A percentile compares a stretch with the other conserved stretches of the same genome.
phyloP scores from a whole-genome alignment of 768 basidiomycete genomes.

The Calocybe cyanea region DNA sequence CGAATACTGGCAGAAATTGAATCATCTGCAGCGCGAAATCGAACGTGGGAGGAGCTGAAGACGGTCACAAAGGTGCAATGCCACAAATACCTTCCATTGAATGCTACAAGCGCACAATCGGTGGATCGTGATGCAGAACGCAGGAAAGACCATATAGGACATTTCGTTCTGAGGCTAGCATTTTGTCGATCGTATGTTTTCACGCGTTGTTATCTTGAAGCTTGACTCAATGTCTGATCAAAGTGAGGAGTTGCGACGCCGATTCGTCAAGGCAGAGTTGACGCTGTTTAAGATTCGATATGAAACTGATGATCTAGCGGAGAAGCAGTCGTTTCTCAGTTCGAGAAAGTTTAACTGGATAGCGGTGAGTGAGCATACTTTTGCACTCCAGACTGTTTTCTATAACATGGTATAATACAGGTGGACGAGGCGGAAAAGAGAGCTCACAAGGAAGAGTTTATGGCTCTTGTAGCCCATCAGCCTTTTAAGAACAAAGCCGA shows the following conservation, averaged over 20 bases:
- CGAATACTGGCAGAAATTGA: conserved; percentile 90
- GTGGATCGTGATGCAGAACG: conserved; percentile 59
- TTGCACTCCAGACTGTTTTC: background rate
- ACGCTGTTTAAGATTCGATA: conserved; percentile 82
- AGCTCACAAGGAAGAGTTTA: conserved; percentile 43
- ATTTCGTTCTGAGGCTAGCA: conserved; percentile 90
- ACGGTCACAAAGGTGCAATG: conserved; percentile 58
- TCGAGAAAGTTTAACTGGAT: conserved; percentile 65
- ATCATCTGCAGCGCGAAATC: conserved; percentile 79
- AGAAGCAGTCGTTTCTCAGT: conserved; percentile 63
- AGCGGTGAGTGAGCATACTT: conserved; percentile 35
- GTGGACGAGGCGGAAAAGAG: conserved; percentile 58
- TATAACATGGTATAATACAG: conserved; percentile 18
- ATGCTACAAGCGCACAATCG: conserved; percentile 46
- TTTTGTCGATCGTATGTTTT: conserved; percentile 91
- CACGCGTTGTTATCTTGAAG: background rate
- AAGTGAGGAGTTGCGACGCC: conserved; percentile 84
- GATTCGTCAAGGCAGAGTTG: conserved; percentile 88
- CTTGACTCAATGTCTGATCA: conserved; percentile 1
- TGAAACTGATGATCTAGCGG: conserved; percentile 54
- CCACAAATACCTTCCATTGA: conserved; percentile 73
- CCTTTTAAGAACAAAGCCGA: conserved; percentile 32
- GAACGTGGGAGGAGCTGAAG: conserved; percentile 75
- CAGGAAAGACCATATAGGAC: conserved; percentile 81
- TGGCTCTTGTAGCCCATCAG: conserved; percentile 34